Conservation (phyloP, 192 early-diverging fungal genomes). For the Coemansia sp. region DNA sequence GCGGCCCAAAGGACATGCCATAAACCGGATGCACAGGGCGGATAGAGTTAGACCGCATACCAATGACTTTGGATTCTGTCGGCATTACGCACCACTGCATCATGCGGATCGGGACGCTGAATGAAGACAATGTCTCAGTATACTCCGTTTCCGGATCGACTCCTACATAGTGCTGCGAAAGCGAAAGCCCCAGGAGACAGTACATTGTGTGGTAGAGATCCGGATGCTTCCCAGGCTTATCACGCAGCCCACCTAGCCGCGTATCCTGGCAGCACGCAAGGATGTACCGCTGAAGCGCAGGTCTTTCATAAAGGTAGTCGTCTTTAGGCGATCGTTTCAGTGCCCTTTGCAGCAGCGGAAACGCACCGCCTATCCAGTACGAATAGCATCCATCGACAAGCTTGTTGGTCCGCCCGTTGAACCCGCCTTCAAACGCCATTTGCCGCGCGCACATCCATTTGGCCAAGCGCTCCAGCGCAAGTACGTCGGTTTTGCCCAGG, state of each 20-base stretch:
- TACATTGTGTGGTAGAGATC: conserved; percentile 98
- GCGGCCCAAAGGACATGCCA: conserved; percentile 30
- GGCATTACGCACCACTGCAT: conserved; percentile 46
- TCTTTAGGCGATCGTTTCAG: conserved; percentile 55
- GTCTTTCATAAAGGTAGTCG: conserved; percentile 46
- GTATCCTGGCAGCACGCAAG: conserved; percentile 78
- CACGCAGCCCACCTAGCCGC: conserved; percentile 73
- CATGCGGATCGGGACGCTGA: conserved; percentile 42
- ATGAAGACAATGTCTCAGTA: conserved; percentile 28
- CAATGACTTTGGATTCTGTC: conserved; percentile 17
- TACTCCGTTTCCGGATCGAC: conserved; percentile 25
- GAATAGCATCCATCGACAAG: conserved; percentile 98
- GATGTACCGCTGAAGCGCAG: conserved; percentile 84
- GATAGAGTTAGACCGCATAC: conserved; percentile 21
- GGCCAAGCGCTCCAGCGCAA: conserved; percentile 64
- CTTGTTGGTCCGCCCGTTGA: conserved; percentile 95
- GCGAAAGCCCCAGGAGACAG: conserved; percentile 79
- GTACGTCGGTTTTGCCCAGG: conserved; percentile 60
- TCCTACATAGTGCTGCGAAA: conserved; percentile 73
- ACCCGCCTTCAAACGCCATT: conserved; percentile 91
- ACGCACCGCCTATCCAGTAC: conserved; percentile 87
- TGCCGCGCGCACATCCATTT: conserved; percentile 78
- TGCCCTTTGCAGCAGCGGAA: conserved; percentile 61
- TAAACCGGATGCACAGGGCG: conserved; percentile 50
- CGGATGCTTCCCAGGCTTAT: conserved; percentile 88